Percentiles rank a stretch among this genome's conserved stretches.
These are phyloP conservation scores for Choanephora cucurbitarum DNA, from an alignment of 371 early-diverging fungal species.

Conservation along the genomic window DNA sequence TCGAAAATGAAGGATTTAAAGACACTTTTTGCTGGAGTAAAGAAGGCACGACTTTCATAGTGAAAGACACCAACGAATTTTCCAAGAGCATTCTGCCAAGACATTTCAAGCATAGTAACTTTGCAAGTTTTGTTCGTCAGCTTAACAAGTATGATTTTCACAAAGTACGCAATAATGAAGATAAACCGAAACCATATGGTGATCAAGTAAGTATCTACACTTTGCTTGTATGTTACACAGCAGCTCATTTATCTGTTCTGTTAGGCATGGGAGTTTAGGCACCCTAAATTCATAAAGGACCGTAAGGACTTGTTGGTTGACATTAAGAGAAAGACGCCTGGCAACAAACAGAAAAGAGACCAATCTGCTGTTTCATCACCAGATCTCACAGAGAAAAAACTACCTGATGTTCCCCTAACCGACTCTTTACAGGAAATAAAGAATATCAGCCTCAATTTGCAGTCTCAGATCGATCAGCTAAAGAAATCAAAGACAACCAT, in stretches of 20 bases:
- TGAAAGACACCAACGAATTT: slow-evolving; percentile 78
- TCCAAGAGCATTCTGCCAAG: slow-evolving; percentile 73
- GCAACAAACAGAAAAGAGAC: slow-evolving; percentile 29
- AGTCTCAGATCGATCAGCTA: slow-evolving; percentile 49
- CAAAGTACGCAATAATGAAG: slow-evolving; percentile 71
- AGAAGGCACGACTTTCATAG: slow-evolving; percentile 82
- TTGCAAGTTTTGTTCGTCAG: slow-evolving; percentile 94
- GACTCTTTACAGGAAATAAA: slow-evolving; percentile 27
- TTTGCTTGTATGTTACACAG: background rate
- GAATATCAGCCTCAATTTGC: slow-evolving; percentile 35
- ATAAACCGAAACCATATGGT: slow-evolving; percentile 57
- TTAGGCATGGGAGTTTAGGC: slow-evolving; percentile 81
- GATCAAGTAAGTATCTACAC: slow-evolving; percentile 51
- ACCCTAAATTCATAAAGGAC: slow-evolving; percentile 71
- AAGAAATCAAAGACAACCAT: slow-evolving; percentile 31
- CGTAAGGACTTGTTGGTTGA: slow-evolving; percentile 64
- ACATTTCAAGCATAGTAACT: slow-evolving; percentile 93
- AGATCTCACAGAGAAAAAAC: slow-evolving; percentile 1
- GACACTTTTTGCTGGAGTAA: slow-evolving; percentile 73
- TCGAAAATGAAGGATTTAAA: slow-evolving; percentile 67
- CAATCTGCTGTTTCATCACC: slow-evolving; percentile 8
- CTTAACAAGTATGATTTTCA: slow-evolving; percentile 97
- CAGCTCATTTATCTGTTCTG: background rate
- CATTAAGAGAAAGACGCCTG: slow-evolving; percentile 59
- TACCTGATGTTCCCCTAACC: background rate